Conservation (phyloP, 1,284 basidiomycete genomes). For the Singerocomus rubriflavus region DNA sequence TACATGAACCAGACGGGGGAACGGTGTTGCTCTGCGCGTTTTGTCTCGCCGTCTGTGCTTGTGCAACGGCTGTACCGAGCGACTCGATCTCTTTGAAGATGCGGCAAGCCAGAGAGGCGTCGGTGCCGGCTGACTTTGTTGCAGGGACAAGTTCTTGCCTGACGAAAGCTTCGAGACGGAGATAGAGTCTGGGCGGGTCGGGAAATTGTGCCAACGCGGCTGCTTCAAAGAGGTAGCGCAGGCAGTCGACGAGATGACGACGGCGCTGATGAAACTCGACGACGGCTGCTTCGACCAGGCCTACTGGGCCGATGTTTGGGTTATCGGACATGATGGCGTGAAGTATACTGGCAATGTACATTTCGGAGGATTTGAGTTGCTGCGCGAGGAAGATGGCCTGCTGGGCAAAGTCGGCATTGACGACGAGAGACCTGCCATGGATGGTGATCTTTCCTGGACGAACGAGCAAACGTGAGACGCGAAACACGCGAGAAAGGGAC, state of each 20-base stretch:
- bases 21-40: constrained; percentile 62
- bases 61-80: constrained; percentile 49
- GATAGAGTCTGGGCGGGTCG: constrained; percentile 43
- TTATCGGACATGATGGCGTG: constrained; percentile 59
- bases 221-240: constrained; percentile 52
- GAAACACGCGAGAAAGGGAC: neutral
- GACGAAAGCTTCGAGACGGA: constrained; percentile 53
- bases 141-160: constrained; percentile 48
- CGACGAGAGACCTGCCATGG: constrained; percentile 56
- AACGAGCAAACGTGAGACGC: constrained; percentile 10
- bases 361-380: constrained; percentile 75
- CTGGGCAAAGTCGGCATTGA: constrained; percentile 72
- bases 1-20: constrained; percentile 53
- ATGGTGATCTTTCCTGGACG: constrained; percentile 57
- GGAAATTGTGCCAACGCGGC: constrained; percentile 38
- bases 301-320: constrained; percentile 57
- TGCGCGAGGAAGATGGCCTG: constrained; percentile 74
- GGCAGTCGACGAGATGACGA: constrained; percentile 62
- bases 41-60: constrained; percentile 55
- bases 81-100: constrained; percentile 64
- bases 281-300: constrained; percentile 61
- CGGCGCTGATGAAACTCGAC: constrained; percentile 66
- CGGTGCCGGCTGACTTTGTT: constrained; percentile 31
- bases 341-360: constrained; percentile 67
- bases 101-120: constrained; percentile 46